Conservation (phyloP, 257 asterid genomes). For the Solanum arcanum region DNA sequence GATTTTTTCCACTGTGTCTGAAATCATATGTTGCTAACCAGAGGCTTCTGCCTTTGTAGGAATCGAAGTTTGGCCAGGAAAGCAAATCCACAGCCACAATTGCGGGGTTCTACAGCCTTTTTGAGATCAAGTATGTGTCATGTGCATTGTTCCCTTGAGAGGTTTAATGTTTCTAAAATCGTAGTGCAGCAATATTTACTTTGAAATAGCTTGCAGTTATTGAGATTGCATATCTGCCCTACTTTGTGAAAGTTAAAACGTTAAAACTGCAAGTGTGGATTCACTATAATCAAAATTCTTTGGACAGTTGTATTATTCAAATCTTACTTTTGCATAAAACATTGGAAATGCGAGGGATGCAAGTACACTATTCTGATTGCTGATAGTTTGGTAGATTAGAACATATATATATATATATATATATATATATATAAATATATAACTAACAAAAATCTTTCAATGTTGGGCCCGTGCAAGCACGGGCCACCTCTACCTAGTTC, state of each 20-base stretch:
- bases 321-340: neutral
- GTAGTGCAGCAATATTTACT: neutral
- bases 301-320: neutral
- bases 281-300: neutral
- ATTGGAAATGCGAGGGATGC: neutral
- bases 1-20: neutral
- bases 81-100: conserved; percentile 92
- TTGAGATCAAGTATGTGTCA: conserved; percentile 58
- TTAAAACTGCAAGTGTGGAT: neutral
- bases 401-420: too few relatives aligned
- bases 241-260: neutral
- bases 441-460: too few relatives aligned
- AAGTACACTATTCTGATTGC: neutral
- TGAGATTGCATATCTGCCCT: neutral
- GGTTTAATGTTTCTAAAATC: conserved; percentile 13
- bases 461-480: too few relatives aligned
- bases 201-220: neutral
- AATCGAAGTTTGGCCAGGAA: conserved; percentile 76
- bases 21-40: neutral
- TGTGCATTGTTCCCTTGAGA: conserved; percentile 10
- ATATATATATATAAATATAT: too few relatives aligned
- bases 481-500: too few relatives aligned
- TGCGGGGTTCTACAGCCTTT: conserved; percentile 77
- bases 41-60: conserved; percentile 26
- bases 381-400: too few relatives aligned